Base-by-base conservation (phyloP, 2,329 filamentous ascomycete genomes). In the Dendrostoma leiphaemia region DNA sequence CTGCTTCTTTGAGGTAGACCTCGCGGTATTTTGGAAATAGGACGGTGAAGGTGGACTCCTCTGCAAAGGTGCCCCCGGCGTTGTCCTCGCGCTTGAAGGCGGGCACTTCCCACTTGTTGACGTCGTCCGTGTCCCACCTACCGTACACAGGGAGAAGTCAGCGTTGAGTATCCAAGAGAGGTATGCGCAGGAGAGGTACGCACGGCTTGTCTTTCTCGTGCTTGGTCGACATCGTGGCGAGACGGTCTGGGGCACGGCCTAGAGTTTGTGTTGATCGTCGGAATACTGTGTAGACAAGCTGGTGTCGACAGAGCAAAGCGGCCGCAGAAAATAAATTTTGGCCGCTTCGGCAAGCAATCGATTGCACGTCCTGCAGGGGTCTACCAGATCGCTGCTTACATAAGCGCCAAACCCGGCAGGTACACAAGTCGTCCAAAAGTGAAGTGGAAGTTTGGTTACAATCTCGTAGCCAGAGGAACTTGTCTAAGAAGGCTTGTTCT, bases 1-100 rank as follows among this genome's bases (percentile, higher is more conserved):
- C 56, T 64, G 88, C 88, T 69, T 96, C 90, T 67, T 90, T 91
- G 53, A 99, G 78, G 67, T 97, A 97, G 47, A 90, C 82, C 79
- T 99, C 94, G 66, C 94, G 88, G 73, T 99, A 99, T 74, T 96
- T 96, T 60, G 94, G 94, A 68, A 97, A 97, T 6, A 97, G 77
- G 0, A 84, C 88, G 61, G 79, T 80, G 69, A 99, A 99, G 5
- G 89, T 91, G 1, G 91, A 96, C 75, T 97, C 94, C 72, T 99
- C 93, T 50, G 86, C 82, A 69, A 99, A 96, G 19, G 89, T 88
- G 61, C 94, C 94, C 52, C 83, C 90, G 29, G 76, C 74, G 73
- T 97, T 97, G 74, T 97, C 89, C 61, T 89, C 85, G 46, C 90
- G 83, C 38, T 85, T 93, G 74, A 97, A 97, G 26, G 85, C 74